phyloP scores from a whole-genome alignment of 345 rosid genomes.

The Luvunga scandens region DNA sequence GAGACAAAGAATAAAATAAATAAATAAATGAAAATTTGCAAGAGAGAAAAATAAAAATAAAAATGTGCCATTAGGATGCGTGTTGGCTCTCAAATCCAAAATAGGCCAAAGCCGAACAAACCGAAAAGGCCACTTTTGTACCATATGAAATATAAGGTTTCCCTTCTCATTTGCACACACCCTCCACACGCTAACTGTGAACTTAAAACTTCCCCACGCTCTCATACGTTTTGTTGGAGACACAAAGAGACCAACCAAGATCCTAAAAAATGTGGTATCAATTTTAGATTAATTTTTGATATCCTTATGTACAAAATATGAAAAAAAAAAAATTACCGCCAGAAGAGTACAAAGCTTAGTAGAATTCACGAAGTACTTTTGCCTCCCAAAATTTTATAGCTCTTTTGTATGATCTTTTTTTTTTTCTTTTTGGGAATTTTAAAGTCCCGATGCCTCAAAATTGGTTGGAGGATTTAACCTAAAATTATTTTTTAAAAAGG shows the following conservation, averaged over 20 bases:
- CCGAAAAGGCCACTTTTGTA: conserved; percentile 21
- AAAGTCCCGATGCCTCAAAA: not conserved
- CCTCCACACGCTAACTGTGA: not conserved
- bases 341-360: not conserved
- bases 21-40: no score
- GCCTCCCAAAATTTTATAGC: not conserved
- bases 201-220: not conserved
- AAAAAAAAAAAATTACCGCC: not conserved
- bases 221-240: not conserved
- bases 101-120: no score
- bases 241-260: not conserved
- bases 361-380: not conserved
- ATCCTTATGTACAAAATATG: not conserved
- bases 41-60: not conserved
- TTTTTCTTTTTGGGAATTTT: not conserved
- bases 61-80: not conserved
- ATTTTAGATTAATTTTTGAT: not conserved
- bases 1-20: not conserved
- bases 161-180: not conserved
- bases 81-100: not conserved
- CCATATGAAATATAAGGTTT: not conserved
- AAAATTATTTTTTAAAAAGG: not conserved
- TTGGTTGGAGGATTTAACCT: not conserved
- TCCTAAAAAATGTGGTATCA: not conserved
- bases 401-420: not conserved